Percentiles rank a stretch among this genome's conserved stretches.
These are phyloP conservation scores for Polytrichum commune DNA, from an alignment of 225 moss, liverwort and hornwort species.

Conservation along the genomic window DNA sequence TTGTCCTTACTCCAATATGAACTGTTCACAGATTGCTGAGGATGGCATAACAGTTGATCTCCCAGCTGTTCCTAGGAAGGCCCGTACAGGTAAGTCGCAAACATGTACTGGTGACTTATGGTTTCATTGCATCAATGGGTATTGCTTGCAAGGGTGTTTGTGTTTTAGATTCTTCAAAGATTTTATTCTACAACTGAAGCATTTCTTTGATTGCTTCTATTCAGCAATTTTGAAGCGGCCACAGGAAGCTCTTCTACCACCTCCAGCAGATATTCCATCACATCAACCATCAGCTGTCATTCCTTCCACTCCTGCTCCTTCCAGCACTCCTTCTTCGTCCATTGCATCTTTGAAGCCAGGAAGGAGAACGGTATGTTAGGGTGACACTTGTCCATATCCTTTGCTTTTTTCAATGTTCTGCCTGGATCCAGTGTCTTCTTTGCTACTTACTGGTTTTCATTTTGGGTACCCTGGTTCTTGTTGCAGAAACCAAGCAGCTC, in stretches of 20 bases:
- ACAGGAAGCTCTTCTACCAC: slow-evolving; percentile 49
- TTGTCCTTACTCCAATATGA: neutral
- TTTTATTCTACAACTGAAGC: no score
- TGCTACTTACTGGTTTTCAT: neutral
- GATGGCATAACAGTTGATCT: slow-evolving; percentile 73
- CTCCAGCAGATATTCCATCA: slow-evolving; percentile 31
- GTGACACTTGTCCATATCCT: neutral
- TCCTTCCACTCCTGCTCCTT: slow-evolving; percentile 36
- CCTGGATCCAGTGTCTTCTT: neutral
- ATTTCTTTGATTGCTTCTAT: neutral
- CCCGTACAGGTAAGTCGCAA: slow-evolving; percentile 64
- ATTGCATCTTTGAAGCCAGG: slow-evolving; percentile 57
- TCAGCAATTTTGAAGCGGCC: slow-evolving; percentile 53
- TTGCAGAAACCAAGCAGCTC: slow-evolving; percentile 75
- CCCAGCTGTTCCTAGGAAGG: slow-evolving; percentile 82
- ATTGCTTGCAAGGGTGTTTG: no score
- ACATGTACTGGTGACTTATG: no score
- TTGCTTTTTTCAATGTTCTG: neutral
- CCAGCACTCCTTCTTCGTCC: slow-evolving; percentile 57
- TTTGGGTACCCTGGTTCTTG: neutral
- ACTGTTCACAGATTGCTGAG: slow-evolving; percentile 64
- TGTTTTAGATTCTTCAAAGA: no score
- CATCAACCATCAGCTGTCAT: slow-evolving; percentile 27
- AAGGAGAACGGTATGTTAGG: slow-evolving; percentile 40
- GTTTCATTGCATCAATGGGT: no score